Conservation (phyloP, 768 basidiomycete genomes). For the Ramaria sp. region DNA sequence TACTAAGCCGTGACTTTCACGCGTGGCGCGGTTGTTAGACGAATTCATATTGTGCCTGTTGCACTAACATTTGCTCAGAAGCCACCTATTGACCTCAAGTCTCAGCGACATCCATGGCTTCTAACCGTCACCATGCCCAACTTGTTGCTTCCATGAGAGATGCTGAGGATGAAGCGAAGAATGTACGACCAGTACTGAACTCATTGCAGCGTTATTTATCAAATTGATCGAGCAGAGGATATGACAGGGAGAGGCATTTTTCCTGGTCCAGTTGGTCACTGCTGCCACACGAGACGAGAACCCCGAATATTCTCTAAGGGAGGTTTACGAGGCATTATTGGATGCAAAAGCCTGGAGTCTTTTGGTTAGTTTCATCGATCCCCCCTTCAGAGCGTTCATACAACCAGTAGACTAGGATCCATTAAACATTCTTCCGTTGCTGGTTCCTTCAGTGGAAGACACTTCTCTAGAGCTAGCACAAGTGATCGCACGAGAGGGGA, state of each 20-base stretch:
- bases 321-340: not conserved
- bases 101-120: not conserved
- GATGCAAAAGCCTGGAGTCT: not conserved
- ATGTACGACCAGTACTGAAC: not conserved
- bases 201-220: not conserved
- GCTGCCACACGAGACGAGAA: not conserved
- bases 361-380: not conserved
- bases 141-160: not conserved
- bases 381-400: not conserved
- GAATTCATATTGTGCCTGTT: too few species aligned
- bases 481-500: constrained; percentile 21
- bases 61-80: too few species aligned
- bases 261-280: constrained; percentile 5
- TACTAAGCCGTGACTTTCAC: too few species aligned
- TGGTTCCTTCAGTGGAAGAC: constrained; percentile 23
- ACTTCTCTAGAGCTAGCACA: constrained; percentile 24
- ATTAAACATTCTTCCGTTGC: constrained; percentile 25
- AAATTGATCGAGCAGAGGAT: not conserved
- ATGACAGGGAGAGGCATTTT: constrained; percentile 1
- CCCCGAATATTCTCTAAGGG: not conserved
- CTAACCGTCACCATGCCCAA: not conserved
- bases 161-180: not conserved
- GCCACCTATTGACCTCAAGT: too few species aligned
- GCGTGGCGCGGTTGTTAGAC: too few species aligned
- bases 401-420: constrained; percentile 24